Conservation (phyloP, 139 green algal species). For the Trebouxia sp. region DNA sequence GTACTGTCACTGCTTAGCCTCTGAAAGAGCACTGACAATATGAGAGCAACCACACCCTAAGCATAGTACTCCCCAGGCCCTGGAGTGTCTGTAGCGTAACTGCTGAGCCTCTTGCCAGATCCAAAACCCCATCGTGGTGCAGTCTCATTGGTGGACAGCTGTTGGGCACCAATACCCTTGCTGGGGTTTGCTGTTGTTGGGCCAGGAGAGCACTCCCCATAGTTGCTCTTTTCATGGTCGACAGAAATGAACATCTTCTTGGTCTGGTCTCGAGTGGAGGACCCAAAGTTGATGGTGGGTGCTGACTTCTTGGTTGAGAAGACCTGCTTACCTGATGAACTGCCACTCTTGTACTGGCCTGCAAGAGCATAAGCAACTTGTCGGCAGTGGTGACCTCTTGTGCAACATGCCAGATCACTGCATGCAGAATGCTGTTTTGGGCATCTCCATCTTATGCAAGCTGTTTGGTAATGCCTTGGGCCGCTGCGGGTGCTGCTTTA, state of each 20-base stretch:
- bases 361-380: background rate
- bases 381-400: background rate
- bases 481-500: too few species aligned
- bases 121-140: constrained; percentile 38
- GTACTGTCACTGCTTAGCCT: too few species aligned
- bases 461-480: too few species aligned
- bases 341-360: constrained; percentile 42
- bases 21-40: too few species aligned
- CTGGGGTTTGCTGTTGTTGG: constrained; percentile 34
- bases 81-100: constrained; percentile 27
- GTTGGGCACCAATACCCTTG: constrained; percentile 35
- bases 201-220: constrained; percentile 33
- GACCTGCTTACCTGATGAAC: constrained; percentile 31
- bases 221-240: constrained; percentile 52
- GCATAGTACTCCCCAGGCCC: constrained; percentile 36
- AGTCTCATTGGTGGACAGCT: constrained; percentile 36
- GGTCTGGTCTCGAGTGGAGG: constrained; percentile 34
- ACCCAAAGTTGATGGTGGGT: constrained; percentile 41
- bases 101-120: constrained; percentile 32
- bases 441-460: too few species aligned
- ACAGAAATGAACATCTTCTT: constrained; percentile 55
- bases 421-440: too few species aligned
- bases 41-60: background rate
- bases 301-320: constrained; percentile 35
- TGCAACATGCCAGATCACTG: too few species aligned